Base-by-base conservation (phyloP, 2,329 filamentous ascomycete genomes). In the Orbilia brochopaga region DNA sequence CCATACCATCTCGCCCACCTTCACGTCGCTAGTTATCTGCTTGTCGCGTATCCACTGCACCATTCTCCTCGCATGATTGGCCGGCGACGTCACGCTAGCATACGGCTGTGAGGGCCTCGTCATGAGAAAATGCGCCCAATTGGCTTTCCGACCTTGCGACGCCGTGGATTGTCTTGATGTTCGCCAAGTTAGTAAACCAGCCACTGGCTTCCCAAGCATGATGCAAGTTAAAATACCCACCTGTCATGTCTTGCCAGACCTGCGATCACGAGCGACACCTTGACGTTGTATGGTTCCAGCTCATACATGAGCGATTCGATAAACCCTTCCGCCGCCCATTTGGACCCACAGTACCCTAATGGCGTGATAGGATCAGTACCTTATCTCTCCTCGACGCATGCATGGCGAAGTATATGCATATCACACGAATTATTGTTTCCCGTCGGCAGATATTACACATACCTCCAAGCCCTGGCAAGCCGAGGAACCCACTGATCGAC, bases 291-390 rank as follows among this genome's bases (percentile, higher is more conserved):
- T 0, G 83, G 82, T 74, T 97, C 92, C 40, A 96, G 88, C 79
- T 99, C 94, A 80, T 97, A 97, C 15, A 97, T 84, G 90, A 99
- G 93, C 15, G 91, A 92, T 80, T 99, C 94, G 76, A 97, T 92
- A 60, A 99, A 82, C 0, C 93, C 94, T 78, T 99, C 94, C 2
- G 96, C 91, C 0, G 94, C 94, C 80, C 97, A 97, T 79, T 97
- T 99, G 15, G 92, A 96, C 0, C 94, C 94, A 79, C 93, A 97
- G 78, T 96, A 97, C 0, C 93, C 73, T 74, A 24, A 23, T 13
- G 44, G 13, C 4, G n/a, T n/a, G 50, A 53, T 10, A 53, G 13
- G 6, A 53, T n/a, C 17, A 48, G n/a, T 6, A 19, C 21, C n/a
- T 5, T 19, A 48, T 48, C 44, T 5, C 11, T 5, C 19, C 17